Base-by-base conservation (phyloP, 148 eudicot species). In the Chenopodium formosanum region DNA sequence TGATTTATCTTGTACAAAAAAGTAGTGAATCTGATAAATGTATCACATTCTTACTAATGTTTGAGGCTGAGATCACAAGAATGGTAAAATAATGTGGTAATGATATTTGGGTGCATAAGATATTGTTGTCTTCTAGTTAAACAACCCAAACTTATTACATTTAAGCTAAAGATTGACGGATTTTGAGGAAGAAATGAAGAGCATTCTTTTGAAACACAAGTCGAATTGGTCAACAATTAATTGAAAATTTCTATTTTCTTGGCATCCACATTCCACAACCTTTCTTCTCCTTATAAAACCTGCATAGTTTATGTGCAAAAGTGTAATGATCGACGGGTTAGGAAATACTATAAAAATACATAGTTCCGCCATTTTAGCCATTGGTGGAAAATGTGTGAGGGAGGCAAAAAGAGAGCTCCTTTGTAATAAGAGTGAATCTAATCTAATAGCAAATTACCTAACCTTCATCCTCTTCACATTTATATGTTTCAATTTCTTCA, bases 341-440 rank as follows among this genome's bases (percentile, higher is more conserved):
- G 20, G 27, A 74, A 72, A 81, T 44, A 73, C 40, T 68, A 67
- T 67, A 77, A 74, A 76, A 80, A 76, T 69, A 56, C 48, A 70
- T 75, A 70, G 68, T 70, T 70, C 86, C 91, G 66, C 84, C 89
- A 86, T 87, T 81, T 80, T 82, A 85, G 91, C 88, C 87, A 84
- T 86, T 87, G 86, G 79, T 78, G 84, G 81, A 80, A 82, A 86
- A 80, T 76, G 86, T 83, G 84, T 83, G 81, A 73, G 76, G 84
- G 85, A 81, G 90, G 93, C 91, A 93, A 86, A 90, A 94, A 94
- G 98, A 90, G 94, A 91, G 97, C 93, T 84, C 83, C 85, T 84
- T 83, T 78, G 65, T 89, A 67, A 81, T 76, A 81, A 40, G 74
- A 81, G 40, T 69, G 78, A 69, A 78, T 34, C 85, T 76, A 78